Evolutionary conservation across 2,329 filamentous ascomycete species (phyloP).

Genomic region (Cladosporium cucumerinum): DNA sequence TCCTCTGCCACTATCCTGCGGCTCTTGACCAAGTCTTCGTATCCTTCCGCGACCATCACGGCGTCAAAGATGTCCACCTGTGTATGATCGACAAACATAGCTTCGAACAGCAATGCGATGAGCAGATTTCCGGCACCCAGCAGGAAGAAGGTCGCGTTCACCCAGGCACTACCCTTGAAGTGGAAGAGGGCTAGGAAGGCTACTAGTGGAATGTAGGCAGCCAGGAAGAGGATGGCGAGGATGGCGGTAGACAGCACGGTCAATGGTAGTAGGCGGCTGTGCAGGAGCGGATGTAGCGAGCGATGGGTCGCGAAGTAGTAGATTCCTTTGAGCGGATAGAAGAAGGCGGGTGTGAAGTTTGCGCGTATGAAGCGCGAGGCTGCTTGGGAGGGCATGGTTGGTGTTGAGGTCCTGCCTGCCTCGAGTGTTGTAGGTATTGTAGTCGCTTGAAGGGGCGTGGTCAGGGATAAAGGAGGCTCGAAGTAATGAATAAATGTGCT

Average conservation of each 20-base stretch:
- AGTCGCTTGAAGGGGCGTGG: not conserved
- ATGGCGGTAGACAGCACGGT: slow-evolving; percentile 78
- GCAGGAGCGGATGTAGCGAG: slow-evolving; percentile 79
- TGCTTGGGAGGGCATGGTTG: slow-evolving; percentile 7
- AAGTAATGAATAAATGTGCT: too few relatives aligned
- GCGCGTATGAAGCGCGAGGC: slow-evolving; percentile 25
- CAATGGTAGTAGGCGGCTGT: slow-evolving; percentile 73
- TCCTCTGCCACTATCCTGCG: slow-evolving; percentile 63
- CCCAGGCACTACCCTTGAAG: slow-evolving; percentile 72
- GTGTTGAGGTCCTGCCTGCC: not conserved
- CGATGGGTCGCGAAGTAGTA: slow-evolving; percentile 75
- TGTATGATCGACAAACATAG: slow-evolving; percentile 63
- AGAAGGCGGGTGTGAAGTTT: slow-evolving; percentile 35
- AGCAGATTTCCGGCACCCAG: slow-evolving; percentile 64
- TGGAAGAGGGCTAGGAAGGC: slow-evolving; percentile 89
- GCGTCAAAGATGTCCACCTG: slow-evolving; percentile 81
- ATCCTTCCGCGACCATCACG: slow-evolving; percentile 68
- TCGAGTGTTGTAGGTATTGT: not conserved
- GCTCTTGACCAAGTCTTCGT: slow-evolving; percentile 62
- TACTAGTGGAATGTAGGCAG: slow-evolving; percentile 83
- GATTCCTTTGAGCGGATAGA: slow-evolving; percentile 57
- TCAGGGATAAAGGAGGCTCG: not conserved
- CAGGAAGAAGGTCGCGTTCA: slow-evolving; percentile 82
- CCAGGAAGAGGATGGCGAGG: slow-evolving; percentile 80
- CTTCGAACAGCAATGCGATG: slow-evolving; percentile 55